Conservation (phyloP, 2,329 filamentous ascomycete genomes). For the Pseudogymnoascus sp. region DNA sequence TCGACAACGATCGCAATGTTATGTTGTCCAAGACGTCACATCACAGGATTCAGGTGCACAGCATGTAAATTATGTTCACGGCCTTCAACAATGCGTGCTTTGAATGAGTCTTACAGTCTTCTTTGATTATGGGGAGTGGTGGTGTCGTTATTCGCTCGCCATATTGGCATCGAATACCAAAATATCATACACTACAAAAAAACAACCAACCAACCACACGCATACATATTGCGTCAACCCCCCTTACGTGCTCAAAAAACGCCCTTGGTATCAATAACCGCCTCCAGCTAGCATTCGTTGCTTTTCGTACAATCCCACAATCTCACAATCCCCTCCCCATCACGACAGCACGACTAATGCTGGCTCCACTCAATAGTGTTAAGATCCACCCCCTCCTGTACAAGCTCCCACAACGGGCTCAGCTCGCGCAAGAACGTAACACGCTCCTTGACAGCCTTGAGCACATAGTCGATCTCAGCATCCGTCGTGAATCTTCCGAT, state of each 20-base stretch:
- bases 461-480: conserved; percentile 90
- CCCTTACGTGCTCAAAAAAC: conserved; percentile 2
- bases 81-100: not conserved
- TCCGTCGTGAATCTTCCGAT: conserved; percentile 97
- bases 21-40: not conserved
- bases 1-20: not conserved
- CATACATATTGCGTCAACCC: not conserved
- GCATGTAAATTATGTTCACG: not conserved
- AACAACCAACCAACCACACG: not conserved
- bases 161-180: not conserved
- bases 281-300: not conserved
- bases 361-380: conserved; percentile 98
- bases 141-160: conserved; percentile 7
- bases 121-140: conserved; percentile 2
- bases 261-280: not conserved
- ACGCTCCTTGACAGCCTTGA: conserved; percentile 85
- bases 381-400: conserved; percentile 92
- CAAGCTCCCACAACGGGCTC: conserved; percentile 93
- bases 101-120: conserved; percentile 5
- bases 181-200: conserved; percentile 1
- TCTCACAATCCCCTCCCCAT: not conserved
- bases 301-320: not conserved
- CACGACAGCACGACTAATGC: conserved; percentile 49
- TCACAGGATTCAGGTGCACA: not conserved
- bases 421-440: conserved; percentile 91